Conservation (phyloP, 2,329 filamentous ascomycete genomes). For the Cladosporium halotolerans region DNA sequence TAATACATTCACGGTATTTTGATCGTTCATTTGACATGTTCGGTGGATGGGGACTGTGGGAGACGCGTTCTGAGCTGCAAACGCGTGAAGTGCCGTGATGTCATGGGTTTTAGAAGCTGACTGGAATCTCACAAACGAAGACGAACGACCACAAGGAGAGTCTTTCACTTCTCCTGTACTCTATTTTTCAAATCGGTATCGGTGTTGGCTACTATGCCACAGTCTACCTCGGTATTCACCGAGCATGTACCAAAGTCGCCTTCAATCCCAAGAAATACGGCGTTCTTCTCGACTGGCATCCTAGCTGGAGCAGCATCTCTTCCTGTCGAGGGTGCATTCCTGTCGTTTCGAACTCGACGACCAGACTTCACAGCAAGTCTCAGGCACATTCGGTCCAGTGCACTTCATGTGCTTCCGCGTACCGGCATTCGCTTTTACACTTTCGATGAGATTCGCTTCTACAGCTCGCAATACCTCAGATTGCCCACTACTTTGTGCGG, state of each 20-base stretch:
- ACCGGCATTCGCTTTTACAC: constrained; percentile 14
- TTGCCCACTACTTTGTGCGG: constrained; percentile 11
- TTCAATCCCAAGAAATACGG: constrained; percentile 11
- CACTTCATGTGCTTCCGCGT: constrained; percentile 5
- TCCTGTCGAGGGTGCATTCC: constrained; percentile 8
- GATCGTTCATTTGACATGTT: no score
- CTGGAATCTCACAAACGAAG: no score
- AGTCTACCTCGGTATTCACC: no score
- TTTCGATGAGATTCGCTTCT: constrained; percentile 12
- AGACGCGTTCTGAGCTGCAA: no score
- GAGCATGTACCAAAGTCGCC: neutral
- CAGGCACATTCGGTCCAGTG: neutral
- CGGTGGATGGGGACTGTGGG: no score
- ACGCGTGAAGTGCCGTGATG: no score
- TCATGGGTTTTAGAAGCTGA: no score
- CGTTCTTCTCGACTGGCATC: constrained; percentile 13
- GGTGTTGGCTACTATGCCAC: no score
- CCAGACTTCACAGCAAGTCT: neutral
- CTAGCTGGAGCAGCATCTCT: constrained; percentile 15
- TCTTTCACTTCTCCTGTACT: no score
- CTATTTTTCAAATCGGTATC: no score
- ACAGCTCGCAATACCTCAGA: neutral
- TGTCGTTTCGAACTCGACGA: neutral
- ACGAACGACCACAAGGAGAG: no score
- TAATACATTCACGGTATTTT: no score